Percentiles rank a stretch among this genome's conserved stretches.
Conservation (phyloP, 495 filamentous ascomycete species). For the Tuber magnatum region DNA sequence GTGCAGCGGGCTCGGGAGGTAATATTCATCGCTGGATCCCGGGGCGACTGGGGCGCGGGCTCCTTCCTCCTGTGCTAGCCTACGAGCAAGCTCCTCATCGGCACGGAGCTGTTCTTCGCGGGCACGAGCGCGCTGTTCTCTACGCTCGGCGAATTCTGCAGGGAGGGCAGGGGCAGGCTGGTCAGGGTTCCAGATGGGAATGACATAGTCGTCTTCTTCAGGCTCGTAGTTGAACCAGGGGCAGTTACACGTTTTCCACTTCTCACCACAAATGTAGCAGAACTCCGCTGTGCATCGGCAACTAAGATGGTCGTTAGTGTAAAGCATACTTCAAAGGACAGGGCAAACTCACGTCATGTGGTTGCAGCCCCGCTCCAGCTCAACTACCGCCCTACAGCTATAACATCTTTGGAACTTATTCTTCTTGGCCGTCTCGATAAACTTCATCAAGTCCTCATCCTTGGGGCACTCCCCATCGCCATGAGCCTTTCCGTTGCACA, state of each 20-base stretch:
- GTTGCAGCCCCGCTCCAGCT: constrained; percentile 72
- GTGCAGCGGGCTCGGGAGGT: constrained; percentile 24
- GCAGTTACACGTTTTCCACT: constrained; percentile 78
- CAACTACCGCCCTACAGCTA: constrained; percentile 66
- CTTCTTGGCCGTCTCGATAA: constrained; percentile 60
- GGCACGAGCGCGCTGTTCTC: constrained; percentile 32
- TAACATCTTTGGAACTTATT: constrained; percentile 72
- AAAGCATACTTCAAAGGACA: constrained; percentile 7
- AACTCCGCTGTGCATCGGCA: constrained; percentile 69
- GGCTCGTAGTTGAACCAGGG: constrained; percentile 67
- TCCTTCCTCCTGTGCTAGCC: constrained; percentile 29
- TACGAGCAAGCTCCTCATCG: constrained; percentile 35
- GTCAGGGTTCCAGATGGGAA: constrained; percentile 34
- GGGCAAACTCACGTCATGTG: constrained; percentile 64
- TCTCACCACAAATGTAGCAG: constrained; percentile 69
- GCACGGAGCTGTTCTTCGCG: constrained; percentile 34
- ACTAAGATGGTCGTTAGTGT: constrained; percentile 19
- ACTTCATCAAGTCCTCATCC: constrained; percentile 58
- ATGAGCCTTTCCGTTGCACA: constrained; percentile 70
- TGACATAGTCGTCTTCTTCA: constrained; percentile 48
- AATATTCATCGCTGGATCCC: constrained; percentile 26
- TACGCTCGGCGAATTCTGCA: constrained; percentile 25
- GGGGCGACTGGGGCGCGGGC: constrained; percentile 14
- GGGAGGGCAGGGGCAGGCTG: constrained; percentile 22
- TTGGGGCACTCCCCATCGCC: constrained; percentile 58